A percentile compares a stretch with the other conserved stretches of the same genome.
Evolutionary conservation across 768 basidiomycete genomes (phyloP).

Genomic region (Leucocoprinus birnbaumii): DNA sequence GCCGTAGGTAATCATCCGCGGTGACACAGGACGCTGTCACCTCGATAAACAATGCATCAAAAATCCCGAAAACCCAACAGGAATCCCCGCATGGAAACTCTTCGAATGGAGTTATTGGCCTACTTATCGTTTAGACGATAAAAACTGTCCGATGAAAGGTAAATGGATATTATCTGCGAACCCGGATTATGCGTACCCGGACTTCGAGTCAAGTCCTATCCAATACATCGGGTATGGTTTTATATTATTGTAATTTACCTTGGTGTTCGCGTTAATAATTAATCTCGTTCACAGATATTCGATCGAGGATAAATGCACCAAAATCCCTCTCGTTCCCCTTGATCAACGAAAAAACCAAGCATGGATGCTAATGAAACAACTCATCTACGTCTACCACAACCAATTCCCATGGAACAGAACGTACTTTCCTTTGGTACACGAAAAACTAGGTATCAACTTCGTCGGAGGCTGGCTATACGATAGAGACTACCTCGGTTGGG

Average conservation of each 20-base stretch:
- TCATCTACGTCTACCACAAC: conserved; percentile 24
- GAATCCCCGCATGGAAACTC: conserved; percentile 35
- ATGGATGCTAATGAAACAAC: conserved; percentile 27
- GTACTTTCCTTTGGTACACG: conserved; percentile 18
- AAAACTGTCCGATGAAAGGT: conserved; percentile 18
- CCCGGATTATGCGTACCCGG: conserved; percentile 19
- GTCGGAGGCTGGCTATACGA: conserved; percentile 22
- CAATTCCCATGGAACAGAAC: conserved; percentile 24
- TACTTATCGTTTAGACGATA: not conserved
- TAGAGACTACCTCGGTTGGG: conserved; percentile 20
- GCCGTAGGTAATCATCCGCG: conserved; percentile 23
- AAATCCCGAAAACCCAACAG: conserved; percentile 22
- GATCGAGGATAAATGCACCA: conserved; percentile 25
- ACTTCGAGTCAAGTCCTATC: conserved; percentile 17
- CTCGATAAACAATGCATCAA: conserved; percentile 24
- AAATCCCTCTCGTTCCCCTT: conserved; percentile 21
- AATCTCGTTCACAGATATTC: conserved; percentile 24
- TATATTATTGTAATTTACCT: not conserved
- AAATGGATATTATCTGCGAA: conserved; percentile 31
- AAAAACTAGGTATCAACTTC: conserved; percentile 18
- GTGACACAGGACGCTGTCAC: conserved; percentile 24
- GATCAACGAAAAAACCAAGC: conserved; percentile 22
- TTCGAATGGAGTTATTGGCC: conserved; percentile 29
- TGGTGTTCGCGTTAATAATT: conserved; percentile 8
- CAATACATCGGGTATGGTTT: conserved; percentile 22